Evolutionary conservation across 2,329 filamentous ascomycete species (phyloP).

Genomic region (Xylaria sp.): DNA sequence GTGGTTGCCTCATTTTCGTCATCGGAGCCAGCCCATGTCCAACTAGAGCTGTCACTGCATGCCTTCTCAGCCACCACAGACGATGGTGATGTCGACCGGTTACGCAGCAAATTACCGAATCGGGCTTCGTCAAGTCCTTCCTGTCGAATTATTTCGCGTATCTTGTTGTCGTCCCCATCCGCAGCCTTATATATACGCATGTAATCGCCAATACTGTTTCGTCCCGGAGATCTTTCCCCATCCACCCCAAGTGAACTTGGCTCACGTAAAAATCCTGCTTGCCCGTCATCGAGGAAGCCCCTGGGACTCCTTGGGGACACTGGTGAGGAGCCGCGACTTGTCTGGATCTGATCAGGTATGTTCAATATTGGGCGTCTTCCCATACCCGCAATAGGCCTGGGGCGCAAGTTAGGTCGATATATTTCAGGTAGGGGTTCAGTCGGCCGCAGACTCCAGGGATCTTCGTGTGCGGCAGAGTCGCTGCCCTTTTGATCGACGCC

Average conservation of each 20-base stretch:
- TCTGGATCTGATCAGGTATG: conserved; percentile 25
- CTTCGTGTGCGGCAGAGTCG: conserved; percentile 15
- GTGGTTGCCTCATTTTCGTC: conserved; percentile 28
- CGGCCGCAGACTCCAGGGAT: conserved; percentile 21
- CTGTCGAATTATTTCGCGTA: conserved; percentile 65
- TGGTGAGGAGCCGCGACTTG: conserved; percentile 22
- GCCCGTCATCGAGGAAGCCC: conserved; percentile 21
- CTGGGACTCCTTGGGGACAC: conserved; percentile 21
- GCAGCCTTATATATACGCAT: conserved; percentile 64
- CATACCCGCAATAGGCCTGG: conserved; percentile 37
- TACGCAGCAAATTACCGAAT: conserved; percentile 46
- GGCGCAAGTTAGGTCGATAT: conserved; percentile 29
- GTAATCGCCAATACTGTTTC: conserved; percentile 47
- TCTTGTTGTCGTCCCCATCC: conserved; percentile 62
- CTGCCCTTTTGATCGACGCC: conserved; percentile 20
- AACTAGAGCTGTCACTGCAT: conserved; percentile 37
- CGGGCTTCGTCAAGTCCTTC: conserved; percentile 62
- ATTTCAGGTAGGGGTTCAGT: conserved; percentile 23
- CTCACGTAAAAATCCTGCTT: conserved; percentile 22
- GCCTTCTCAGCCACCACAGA: conserved; percentile 30
- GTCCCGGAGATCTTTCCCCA: conserved; percentile 34
- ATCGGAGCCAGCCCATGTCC: conserved; percentile 39
- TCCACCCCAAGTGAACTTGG: conserved; percentile 27
- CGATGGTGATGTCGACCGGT: conserved; percentile 23
- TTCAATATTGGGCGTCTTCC: conserved; percentile 35